These are phyloP conservation scores for Acorus calamus DNA, from an alignment of 106 monocot species.

Conservation along the genomic window DNA sequence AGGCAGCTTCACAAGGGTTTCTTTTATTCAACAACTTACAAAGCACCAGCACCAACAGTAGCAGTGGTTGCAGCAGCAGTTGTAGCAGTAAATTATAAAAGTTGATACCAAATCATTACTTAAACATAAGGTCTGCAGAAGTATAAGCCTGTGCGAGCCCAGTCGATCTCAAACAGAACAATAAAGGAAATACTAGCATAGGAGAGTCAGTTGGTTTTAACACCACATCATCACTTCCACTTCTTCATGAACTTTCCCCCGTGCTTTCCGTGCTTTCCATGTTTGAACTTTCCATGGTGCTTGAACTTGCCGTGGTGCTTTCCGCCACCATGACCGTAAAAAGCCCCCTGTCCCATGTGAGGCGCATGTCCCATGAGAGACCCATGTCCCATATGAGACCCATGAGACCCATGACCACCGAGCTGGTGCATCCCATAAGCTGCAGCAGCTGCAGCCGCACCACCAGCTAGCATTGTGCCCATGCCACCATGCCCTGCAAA, in stretches of 20 bases:
- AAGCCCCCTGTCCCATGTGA: constrained; percentile 6
- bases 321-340: constrained; percentile 9
- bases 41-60: no score
- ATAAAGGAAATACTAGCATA: no score
- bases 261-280: constrained; percentile 30
- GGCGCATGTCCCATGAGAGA: no score
- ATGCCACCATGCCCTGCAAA: constrained; percentile 38
- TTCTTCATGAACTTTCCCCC: constrained; percentile 26
- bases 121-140: no score
- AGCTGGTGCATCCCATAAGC: constrained; percentile 56
- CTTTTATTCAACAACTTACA: no score
- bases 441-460: constrained; percentile 61
- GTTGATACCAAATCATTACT: no score
- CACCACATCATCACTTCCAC: constrained; percentile 22
- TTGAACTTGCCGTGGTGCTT: constrained; percentile 22
- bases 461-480: constrained; percentile 55
- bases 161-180: no score
- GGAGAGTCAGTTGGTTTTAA: no score
- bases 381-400: constrained; percentile 17
- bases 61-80: no score
- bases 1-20: no score
- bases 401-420: constrained; percentile 12
- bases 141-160: no score
- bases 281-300: constrained; percentile 35
- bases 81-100: no score